Conservation (phyloP, 2,329 filamentous ascomycete genomes). For the Colletotrichum costaricense region DNA sequence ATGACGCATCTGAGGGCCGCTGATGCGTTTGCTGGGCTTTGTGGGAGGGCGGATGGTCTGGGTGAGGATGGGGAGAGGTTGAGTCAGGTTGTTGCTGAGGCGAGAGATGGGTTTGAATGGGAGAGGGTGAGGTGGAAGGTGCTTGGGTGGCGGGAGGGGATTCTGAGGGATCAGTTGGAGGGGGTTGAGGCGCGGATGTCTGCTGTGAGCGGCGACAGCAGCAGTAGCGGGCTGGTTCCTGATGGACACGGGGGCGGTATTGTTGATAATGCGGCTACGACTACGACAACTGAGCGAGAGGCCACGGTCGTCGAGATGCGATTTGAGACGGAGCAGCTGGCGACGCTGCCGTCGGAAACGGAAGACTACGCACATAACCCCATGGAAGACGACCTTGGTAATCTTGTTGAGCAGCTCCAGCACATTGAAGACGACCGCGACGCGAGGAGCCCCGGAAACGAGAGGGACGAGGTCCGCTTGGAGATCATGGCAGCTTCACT, state of each 20-base stretch:
- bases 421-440: neutral
- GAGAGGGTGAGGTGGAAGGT: neutral
- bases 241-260: too few relatives aligned
- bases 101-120: neutral
- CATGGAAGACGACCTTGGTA: neutral
- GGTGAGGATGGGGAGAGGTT: neutral
- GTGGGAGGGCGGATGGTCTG: neutral
- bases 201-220: neutral
- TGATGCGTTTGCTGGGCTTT: neutral
- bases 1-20: neutral
- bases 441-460: neutral
- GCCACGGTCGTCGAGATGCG: neutral
- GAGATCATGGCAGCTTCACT: neutral
- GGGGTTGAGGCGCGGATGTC: neutral
- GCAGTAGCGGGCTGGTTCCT: neutral
- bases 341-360: neutral
- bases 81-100: neutral
- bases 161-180: neutral
- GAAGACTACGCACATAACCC: neutral
- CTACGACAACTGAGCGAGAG: neutral
- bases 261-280: neutral
- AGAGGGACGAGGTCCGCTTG: neutral
- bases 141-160: neutral
- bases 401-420: neutral
- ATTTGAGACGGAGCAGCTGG: neutral